Percentiles rank a stretch among this genome's conserved stretches.
These are phyloP conservation scores for Plasmopara muralis DNA, from an alignment of 352 stramenopile genomes.

Conservation along the genomic window DNA sequence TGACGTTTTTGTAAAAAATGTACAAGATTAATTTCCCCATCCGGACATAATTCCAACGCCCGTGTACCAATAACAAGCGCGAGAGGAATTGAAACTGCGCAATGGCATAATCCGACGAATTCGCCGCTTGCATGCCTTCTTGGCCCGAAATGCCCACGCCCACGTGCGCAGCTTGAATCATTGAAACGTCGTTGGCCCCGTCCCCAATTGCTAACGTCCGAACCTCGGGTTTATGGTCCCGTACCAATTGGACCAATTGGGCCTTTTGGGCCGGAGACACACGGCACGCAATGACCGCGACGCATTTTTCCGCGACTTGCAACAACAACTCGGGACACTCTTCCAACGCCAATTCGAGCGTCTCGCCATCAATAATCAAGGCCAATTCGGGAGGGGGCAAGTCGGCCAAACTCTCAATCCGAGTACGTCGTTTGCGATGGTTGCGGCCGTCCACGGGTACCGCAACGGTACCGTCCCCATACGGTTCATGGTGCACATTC, in stretches of 20 bases:
- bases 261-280: slow-evolving; percentile 92
- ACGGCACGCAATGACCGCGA: slow-evolving; percentile 89
- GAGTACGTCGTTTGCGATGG: slow-evolving; percentile 35
- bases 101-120: slow-evolving; percentile 93
- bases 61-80: slow-evolving; percentile 89
- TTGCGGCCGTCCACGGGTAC: slow-evolving; percentile 1
- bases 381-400: slow-evolving; percentile 41
- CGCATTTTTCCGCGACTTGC: slow-evolving; percentile 75
- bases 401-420: slow-evolving; percentile 60
- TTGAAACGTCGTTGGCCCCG: slow-evolving; percentile 94
- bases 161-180: slow-evolving; percentile 92
- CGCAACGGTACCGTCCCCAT: background rate
- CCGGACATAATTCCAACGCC: slow-evolving; percentile 91
- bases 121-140: slow-evolving; percentile 92
- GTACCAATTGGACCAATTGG: slow-evolving; percentile 88
- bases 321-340: slow-evolving; percentile 67
- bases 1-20: slow-evolving; percentile 96
- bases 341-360: slow-evolving; percentile 66
- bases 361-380: slow-evolving; percentile 79
- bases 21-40: slow-evolving; percentile 91
- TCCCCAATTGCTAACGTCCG: slow-evolving; percentile 91
- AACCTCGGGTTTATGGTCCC: slow-evolving; percentile 75
- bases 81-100: slow-evolving; percentile 91
- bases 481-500: slow-evolving; percentile 9
- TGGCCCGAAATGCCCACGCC: slow-evolving; percentile 90